A percentile compares a stretch with the other conserved stretches of the same genome.
Conservation (phyloP, 148 eudicot genomes). For the Spergularia bocconei region DNA sequence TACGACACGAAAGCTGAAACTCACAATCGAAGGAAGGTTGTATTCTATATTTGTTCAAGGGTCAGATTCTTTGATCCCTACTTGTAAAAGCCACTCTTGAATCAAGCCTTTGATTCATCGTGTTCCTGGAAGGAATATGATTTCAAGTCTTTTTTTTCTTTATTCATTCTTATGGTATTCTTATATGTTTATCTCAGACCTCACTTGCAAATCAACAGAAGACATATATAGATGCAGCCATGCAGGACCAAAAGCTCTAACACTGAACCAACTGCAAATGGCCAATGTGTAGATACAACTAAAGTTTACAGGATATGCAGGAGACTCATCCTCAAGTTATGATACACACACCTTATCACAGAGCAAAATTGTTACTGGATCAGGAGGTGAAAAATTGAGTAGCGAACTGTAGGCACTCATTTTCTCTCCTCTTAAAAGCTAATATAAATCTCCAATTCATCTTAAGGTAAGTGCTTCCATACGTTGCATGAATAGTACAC, state of each 20-base stretch:
- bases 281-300: too few relatives aligned
- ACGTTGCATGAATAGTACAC: background rate
- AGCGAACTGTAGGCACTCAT: background rate
- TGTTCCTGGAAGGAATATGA: background rate
- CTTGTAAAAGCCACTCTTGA: background rate
- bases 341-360: too few relatives aligned
- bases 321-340: too few relatives aligned
- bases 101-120: background rate
- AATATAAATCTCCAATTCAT: background rate
- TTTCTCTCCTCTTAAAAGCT: background rate
- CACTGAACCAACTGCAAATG: too few relatives aligned
- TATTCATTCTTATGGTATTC: too few relatives aligned
- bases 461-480: background rate
- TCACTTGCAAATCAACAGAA: too few relatives aligned
- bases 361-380: background rate
- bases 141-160: too few relatives aligned
- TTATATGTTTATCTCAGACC: too few relatives aligned
- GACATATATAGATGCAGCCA: too few relatives aligned
- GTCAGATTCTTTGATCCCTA: background rate
- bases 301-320: too few relatives aligned
- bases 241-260: too few relatives aligned
- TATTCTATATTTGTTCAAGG: background rate
- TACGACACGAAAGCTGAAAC: background rate
- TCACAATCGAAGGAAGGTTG: background rate
- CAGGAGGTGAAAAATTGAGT: background rate